phyloP scores from a whole-genome alignment of 2,329 filamentous ascomycete species.

The Botrytis squamosa region DNA sequence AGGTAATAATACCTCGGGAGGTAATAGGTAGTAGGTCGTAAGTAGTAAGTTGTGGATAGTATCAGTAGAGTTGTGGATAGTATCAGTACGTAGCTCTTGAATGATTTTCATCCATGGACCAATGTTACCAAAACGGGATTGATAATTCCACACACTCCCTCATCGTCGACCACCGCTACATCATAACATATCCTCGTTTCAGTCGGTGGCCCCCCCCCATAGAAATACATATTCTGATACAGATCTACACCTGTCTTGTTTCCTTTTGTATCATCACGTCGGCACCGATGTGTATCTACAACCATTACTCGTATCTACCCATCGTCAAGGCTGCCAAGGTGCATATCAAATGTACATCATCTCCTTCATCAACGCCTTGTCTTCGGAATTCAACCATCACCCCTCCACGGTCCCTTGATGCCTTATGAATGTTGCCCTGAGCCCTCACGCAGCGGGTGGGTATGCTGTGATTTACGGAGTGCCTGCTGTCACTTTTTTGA shows the following conservation, averaged over 20 bases:
- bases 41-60: neutral
- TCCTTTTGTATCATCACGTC: neutral
- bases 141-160: neutral
- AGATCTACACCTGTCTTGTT: neutral
- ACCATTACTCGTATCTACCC: constrained; percentile 8
- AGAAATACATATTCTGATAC: neutral
- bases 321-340: constrained; percentile 13
- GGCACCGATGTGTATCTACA: neutral
- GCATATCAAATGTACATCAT: constrained; percentile 17
- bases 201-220: too few relatives aligned
- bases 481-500: neutral
- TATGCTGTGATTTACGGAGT: neutral
- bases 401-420: constrained; percentile 10
- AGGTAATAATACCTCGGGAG: neutral
- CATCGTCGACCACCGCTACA: neutral
- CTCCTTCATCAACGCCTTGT: constrained; percentile 13
- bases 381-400: constrained; percentile 1
- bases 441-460: neutral
- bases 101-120: neutral
- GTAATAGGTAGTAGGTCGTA: neutral
- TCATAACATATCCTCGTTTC: neutral
- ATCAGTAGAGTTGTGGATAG: too few relatives aligned
- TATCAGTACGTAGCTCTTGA: neutral
- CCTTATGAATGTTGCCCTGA: neutral
- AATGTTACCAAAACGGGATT: neutral